phyloP scores from a whole-genome alignment of 345 rosid genomes.

The Carallia brachiata region DNA sequence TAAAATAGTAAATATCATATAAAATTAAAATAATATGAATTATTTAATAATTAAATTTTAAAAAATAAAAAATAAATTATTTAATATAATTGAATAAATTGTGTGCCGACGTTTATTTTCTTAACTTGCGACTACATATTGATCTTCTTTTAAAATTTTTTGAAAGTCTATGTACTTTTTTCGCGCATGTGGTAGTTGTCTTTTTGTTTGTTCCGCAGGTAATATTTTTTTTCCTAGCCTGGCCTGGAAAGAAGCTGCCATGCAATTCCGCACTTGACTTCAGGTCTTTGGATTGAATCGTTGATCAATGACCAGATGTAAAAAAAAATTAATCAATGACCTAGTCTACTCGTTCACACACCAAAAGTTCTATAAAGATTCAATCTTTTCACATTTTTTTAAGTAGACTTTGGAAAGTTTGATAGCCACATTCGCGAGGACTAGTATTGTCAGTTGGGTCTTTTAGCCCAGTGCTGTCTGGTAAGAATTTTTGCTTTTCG shows the following conservation, averaged over 20 bases:
- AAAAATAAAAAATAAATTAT: too few relatives aligned
- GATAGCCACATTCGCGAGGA: neutral
- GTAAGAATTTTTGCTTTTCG: too few relatives aligned
- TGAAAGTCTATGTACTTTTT: neutral
- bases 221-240: neutral
- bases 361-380: neutral
- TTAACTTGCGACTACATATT: too few relatives aligned
- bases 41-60: too few relatives aligned
- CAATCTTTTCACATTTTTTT: neutral
- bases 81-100: too few relatives aligned
- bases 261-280: slow-evolving; percentile 21
- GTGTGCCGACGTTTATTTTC: too few relatives aligned
- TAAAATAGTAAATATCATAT: too few relatives aligned
- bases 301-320: too few relatives aligned
- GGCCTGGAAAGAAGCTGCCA: slow-evolving; percentile 1
- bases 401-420: neutral
- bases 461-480: too few relatives aligned
- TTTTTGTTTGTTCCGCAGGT: neutral
- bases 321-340: neutral
- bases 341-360: neutral
- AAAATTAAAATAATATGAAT: too few relatives aligned
- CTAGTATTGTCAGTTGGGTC: too few relatives aligned
- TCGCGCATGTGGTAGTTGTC: slow-evolving; percentile 2
- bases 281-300: neutral
- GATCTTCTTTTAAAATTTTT: neutral